Conservation (phyloP, 164 flowering plant species). For the Dillenia suffruticosa region DNA sequence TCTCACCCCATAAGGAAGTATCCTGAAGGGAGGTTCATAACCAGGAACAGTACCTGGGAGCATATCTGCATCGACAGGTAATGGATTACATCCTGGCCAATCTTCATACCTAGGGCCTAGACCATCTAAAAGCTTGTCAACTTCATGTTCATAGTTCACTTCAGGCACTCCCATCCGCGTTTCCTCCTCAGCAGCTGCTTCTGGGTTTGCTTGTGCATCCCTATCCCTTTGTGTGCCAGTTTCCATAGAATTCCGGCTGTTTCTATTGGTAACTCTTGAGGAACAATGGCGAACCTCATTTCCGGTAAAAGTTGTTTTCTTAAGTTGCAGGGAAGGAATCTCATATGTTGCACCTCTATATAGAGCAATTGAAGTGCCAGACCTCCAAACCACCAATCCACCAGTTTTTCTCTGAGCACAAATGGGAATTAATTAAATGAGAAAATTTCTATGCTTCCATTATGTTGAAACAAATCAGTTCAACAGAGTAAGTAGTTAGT, state of each 20-base stretch:
- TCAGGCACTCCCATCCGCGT: conserved; percentile 28
- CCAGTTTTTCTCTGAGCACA: conserved; percentile 80
- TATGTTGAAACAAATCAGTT: no score
- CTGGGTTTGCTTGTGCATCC: conserved; percentile 17
- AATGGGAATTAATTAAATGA: conserved; percentile 1
- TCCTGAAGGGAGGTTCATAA: conserved; percentile 73
- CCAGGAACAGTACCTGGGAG: conserved; percentile 71
- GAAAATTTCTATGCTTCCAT: no score
- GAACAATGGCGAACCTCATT: conserved; percentile 18
- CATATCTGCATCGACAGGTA: conserved; percentile 96
- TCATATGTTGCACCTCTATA: conserved; percentile 81
- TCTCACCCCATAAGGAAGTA: conserved; percentile 91
- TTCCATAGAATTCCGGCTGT: conserved; percentile 11
- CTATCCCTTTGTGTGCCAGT: conserved; percentile 10
- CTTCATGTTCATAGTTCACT: conserved; percentile 71
- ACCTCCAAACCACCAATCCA: conserved; percentile 94
- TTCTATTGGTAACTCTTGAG: conserved; percentile 13
- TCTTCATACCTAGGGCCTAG: conserved; percentile 88
- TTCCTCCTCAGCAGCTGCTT: conserved; percentile 16
- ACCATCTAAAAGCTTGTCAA: conserved; percentile 66
- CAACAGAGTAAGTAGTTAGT: no score
- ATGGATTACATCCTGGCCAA: conserved; percentile 82
- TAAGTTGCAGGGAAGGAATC: conserved; percentile 35
- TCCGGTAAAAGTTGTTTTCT: conserved; percentile 24
- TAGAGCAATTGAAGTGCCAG: conserved; percentile 72